Base-by-base conservation (phyloP, 805 yeast species). In the Cyberlindnera euphorbiae region DNA sequence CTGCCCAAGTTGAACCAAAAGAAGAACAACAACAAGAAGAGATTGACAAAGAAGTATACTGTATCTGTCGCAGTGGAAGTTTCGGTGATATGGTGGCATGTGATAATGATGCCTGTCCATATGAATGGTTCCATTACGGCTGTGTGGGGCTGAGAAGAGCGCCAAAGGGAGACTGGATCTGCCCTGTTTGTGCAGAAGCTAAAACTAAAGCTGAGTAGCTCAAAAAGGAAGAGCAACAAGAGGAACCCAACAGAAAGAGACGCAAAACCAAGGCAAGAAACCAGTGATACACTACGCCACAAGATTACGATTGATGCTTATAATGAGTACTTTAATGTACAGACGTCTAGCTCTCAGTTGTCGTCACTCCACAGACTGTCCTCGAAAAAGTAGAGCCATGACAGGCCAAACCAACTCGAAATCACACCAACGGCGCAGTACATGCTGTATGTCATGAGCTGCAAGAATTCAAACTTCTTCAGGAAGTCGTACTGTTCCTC, bases 11-110 rank as follows among this genome's bases (percentile, higher is more conserved):
- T n/a, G n/a, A n/a, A n/a, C 17, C 30, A 25, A 16, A 17, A 34
- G 39, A 29, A 14, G 29, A 28, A 17, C 28, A 28, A 4, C 29
- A 32, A n/a, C 35, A 26, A 11, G 39, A 36, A 9, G 49, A 42
- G 3, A 51, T 39, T n/a, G 53, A 46, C 9, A 42, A 43, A 8
- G 47, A 35, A 12, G 32, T 49, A 1, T 77, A 72, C 46, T 77
- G 82, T 44, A 34, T 62, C 11, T 77, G 83, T 41, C 55, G 63
- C 5, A 58, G 61, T 5, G 63, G 60, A 1, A 66, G 75, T 6
- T 60, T 52, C 37, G 97, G 97, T 1, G 75, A 74, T 35, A 90
- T 90, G 97, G 73, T 90, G 44, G 96, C 90, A 0, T 90, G 97
- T 59, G 97, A 89, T 56, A 77, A 85, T 48, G 69, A 69, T 3